Percentiles rank a stretch among this genome's conserved stretches.
These are phyloP conservation scores for Hericium erinaceus DNA, from an alignment of 768 basidiomycete genomes.

Conservation along the genomic window DNA sequence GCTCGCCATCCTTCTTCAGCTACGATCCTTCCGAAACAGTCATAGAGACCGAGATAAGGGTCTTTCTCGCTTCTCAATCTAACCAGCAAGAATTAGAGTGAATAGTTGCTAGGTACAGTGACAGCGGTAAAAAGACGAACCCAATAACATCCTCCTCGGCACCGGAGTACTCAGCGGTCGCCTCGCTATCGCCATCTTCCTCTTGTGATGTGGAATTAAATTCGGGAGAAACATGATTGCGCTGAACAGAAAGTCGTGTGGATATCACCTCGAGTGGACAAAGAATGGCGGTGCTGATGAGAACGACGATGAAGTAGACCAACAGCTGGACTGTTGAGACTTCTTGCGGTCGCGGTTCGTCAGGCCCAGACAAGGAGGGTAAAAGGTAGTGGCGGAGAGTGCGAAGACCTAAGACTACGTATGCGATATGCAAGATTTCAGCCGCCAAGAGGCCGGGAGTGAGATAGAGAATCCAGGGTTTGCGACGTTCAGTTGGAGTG, in stretches of 20 bases:
- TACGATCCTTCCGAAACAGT: conserved; percentile 68
- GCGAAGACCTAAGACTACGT: conserved; percentile 34
- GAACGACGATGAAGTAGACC: conserved; percentile 48
- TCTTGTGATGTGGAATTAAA: conserved; percentile 72
- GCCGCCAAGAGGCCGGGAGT: conserved; percentile 57
- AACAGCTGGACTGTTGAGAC: conserved; percentile 40
- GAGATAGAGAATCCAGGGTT: conserved; percentile 73
- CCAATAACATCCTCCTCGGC: conserved; percentile 80
- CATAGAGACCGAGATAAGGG: conserved; percentile 65
- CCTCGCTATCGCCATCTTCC: conserved; percentile 50
- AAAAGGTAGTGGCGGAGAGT: conserved; percentile 45
- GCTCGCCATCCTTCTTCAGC: conserved; percentile 71
- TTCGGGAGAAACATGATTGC: conserved; percentile 70
- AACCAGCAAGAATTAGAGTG: not conserved
- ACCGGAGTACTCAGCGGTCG: conserved; percentile 53
- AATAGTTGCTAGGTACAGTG: not conserved
- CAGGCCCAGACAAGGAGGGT: conserved; percentile 36
- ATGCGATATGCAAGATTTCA: conserved; percentile 35
- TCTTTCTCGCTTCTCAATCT: conserved; percentile 59
- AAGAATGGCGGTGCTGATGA: conserved; percentile 48
- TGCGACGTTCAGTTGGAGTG: conserved; percentile 71
- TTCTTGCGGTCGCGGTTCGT: conserved; percentile 26
- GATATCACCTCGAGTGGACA: conserved; percentile 75
- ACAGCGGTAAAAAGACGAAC: conserved; percentile 28
- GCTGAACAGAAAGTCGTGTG: conserved; percentile 72